Conservation (phyloP, 1,284 basidiomycete species). For the Amylostereum areolatum region DNA sequence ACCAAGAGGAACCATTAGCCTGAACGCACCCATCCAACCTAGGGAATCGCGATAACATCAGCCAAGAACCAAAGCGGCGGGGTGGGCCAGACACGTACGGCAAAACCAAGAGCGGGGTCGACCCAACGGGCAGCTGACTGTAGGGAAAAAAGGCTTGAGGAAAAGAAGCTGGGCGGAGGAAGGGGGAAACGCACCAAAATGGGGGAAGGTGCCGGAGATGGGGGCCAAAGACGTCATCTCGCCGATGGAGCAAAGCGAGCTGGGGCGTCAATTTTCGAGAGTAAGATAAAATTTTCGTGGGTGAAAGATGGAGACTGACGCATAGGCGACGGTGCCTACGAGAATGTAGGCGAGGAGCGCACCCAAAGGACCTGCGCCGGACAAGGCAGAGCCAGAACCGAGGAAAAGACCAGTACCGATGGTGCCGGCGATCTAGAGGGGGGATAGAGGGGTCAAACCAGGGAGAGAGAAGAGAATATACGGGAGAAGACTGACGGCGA, state of each 20-base stretch:
- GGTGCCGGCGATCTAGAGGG: slow-evolving; percentile 62
- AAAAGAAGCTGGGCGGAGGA: not conserved
- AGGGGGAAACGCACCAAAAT: slow-evolving; percentile 38
- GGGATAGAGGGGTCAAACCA: not conserved
- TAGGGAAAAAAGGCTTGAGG: slow-evolving; percentile 3
- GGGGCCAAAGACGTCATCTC: slow-evolving; percentile 72
- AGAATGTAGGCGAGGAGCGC: slow-evolving; percentile 57
- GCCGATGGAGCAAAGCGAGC: slow-evolving; percentile 56
- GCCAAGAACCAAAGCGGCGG: not conserved
- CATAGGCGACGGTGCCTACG: slow-evolving; percentile 58
- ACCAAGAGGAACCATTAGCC: not conserved
- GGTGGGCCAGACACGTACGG: slow-evolving; percentile 27
- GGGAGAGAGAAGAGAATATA: not conserved
- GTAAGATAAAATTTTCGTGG: not conserved
- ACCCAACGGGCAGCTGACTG: slow-evolving; percentile 58
- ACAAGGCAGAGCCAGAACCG: slow-evolving; percentile 63
- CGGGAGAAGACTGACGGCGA: slow-evolving; percentile 39
- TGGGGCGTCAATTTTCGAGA: slow-evolving; percentile 14
- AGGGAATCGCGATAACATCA: not conserved
- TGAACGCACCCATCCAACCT: slow-evolving; percentile 39
- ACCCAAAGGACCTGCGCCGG: slow-evolving; percentile 51
- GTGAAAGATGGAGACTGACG: slow-evolving; percentile 29
- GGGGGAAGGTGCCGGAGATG: slow-evolving; percentile 70
- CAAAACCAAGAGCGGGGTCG: slow-evolving; percentile 73
- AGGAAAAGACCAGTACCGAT: slow-evolving; percentile 80